Percentiles rank a stretch among this genome's conserved stretches.
Conservation (phyloP, 169 alveolate species). For the Babesia bovis region DNA sequence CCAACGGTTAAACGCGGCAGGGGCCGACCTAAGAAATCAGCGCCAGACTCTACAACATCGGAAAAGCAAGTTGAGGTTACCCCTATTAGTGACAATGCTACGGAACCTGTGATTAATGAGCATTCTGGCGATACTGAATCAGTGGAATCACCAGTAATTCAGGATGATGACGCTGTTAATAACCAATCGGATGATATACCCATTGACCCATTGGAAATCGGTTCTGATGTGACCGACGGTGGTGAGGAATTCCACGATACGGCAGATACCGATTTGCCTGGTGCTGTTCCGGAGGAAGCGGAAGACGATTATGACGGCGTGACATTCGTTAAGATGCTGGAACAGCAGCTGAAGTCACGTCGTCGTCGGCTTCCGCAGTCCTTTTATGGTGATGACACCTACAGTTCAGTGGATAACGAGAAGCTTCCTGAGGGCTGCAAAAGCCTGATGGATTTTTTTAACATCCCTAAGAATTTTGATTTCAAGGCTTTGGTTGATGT, state of each 20-base stretch:
- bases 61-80: too few species aligned
- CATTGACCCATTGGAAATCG: too few species aligned
- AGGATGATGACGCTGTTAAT: too few species aligned
- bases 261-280: background rate
- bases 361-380: slow-evolving; percentile 8
- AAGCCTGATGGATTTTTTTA: slow-evolving; percentile 54
- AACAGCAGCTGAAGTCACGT: slow-evolving; percentile 16
- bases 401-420: slow-evolving; percentile 19
- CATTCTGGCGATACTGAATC: too few species aligned
- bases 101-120: too few species aligned
- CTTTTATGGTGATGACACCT: slow-evolving; percentile 14
- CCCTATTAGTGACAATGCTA: too few species aligned
- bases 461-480: slow-evolving; percentile 56
- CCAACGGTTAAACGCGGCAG: too few species aligned
- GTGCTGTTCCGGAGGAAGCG: background rate
- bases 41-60: too few species aligned
- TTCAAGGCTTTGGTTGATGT: slow-evolving; percentile 42
- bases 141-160: too few species aligned
- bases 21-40: too few species aligned
- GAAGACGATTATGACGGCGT: background rate
- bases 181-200: too few species aligned
- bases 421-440: slow-evolving; percentile 64
- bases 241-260: too few species aligned
- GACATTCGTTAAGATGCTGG: slow-evolving; percentile 13
- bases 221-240: background rate